A percentile compares a stretch with the other conserved stretches of the same genome.
Conservation (phyloP, 345 rosid genomes). For the Sonneratia caseolaris region DNA sequence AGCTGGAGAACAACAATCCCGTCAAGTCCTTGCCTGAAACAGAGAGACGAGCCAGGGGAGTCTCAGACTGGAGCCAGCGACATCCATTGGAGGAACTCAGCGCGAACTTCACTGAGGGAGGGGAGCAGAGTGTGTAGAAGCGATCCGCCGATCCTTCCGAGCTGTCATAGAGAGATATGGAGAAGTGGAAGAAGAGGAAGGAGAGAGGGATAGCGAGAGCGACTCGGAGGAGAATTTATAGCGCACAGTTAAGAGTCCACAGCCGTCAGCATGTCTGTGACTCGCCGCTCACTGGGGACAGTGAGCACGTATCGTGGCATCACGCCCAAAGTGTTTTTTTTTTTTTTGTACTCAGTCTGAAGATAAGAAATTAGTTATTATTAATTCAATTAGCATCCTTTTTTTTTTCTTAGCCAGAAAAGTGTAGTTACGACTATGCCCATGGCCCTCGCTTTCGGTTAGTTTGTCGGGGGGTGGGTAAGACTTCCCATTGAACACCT, state of each 20-base stretch:
- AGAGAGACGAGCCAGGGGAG: constrained; percentile 17
- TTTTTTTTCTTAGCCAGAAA: too few relatives aligned
- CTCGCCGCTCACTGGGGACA: background rate
- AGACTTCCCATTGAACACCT: background rate
- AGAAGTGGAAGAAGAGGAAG: background rate
- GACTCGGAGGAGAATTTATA: constrained; percentile 23
- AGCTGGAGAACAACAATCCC: background rate
- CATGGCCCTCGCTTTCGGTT: constrained; percentile 35
- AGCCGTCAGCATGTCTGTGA: background rate
- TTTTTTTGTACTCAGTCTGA: too few relatives aligned
- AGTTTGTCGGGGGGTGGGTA: constrained; percentile 1
- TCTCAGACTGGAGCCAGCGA: constrained; percentile 10
- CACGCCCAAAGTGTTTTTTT: too few relatives aligned
- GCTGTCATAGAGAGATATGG: constrained; percentile 4
- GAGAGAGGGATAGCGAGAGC: background rate
- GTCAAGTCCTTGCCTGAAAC: constrained; percentile 29
- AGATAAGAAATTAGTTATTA: too few relatives aligned
- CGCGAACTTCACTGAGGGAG: background rate
- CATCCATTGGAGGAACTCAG: constrained; percentile 18
- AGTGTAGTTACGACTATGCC: constrained; percentile 19
- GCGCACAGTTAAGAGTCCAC: background rate
- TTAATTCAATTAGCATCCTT: too few relatives aligned
- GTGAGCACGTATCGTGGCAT: background rate
- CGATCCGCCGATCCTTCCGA: background rate
- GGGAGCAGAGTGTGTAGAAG: background rate